These are phyloP conservation scores for Candida coquimbonensis DNA, from an alignment of 805 yeast species.

Conservation along the genomic window DNA sequence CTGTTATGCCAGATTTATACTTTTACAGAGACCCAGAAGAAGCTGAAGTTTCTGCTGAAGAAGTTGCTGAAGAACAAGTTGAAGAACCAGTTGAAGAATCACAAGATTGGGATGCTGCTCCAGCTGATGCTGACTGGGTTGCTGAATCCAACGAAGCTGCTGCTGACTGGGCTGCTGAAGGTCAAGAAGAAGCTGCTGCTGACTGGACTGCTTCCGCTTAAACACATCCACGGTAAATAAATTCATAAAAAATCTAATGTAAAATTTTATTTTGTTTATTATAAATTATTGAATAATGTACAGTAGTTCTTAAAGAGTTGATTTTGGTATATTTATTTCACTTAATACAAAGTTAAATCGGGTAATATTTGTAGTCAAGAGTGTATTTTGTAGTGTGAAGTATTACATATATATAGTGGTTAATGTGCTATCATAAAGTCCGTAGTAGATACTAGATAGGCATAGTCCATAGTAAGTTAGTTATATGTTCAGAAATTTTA, in stretches of 20 bases:
- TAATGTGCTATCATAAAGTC: too few relatives aligned
- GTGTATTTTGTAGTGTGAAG: neutral
- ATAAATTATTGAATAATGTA: neutral
- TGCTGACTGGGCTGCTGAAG: slow-evolving; percentile 51
- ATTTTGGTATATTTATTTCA: neutral
- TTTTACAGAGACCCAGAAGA: slow-evolving; percentile 99
- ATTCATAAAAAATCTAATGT: slow-evolving; percentile 20
- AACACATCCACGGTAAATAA: slow-evolving; percentile 19
- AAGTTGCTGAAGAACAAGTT: slow-evolving; percentile 43
- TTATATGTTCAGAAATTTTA: too few relatives aligned
- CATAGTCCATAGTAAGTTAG: neutral
- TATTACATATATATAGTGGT: too few relatives aligned
- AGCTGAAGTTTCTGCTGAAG: slow-evolving; percentile 72
- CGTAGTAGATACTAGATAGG: neutral
- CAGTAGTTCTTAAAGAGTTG: neutral
- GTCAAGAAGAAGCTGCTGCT: slow-evolving; percentile 26
- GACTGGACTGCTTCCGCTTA: slow-evolving; percentile 22
- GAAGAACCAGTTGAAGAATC: slow-evolving; percentile 57
- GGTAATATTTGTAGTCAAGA: neutral
- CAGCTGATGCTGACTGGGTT: slow-evolving; percentile 72
- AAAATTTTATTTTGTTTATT: slow-evolving; percentile 19
- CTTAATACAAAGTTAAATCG: slow-evolving; percentile 2
- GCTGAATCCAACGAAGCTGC: slow-evolving; percentile 60
- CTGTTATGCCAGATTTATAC: slow-evolving; percentile 99
- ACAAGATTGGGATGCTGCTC: slow-evolving; percentile 64